These are phyloP conservation scores for Malassezia pachydermatis DNA, from an alignment of 1,284 basidiomycete species.

Conservation along the genomic window DNA sequence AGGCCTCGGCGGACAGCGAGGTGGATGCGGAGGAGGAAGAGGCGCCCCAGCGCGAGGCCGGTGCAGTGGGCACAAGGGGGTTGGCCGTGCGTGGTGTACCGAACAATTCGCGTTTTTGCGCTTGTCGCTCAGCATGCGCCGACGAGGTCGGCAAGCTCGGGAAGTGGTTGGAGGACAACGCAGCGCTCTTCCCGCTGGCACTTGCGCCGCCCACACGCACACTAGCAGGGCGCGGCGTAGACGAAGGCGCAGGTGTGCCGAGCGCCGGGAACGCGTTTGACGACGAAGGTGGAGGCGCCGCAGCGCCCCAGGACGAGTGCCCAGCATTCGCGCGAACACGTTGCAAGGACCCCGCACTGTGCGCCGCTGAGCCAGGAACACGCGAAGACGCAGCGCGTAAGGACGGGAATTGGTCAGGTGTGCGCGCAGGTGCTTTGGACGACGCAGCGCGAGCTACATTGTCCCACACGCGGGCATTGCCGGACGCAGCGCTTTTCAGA, in stretches of 20 bases:
- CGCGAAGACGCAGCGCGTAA: constrained; percentile 15
- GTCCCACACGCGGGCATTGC: constrained; percentile 66
- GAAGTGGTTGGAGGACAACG: constrained; percentile 19
- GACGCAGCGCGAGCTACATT: constrained; percentile 65
- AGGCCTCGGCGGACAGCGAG: background rate
- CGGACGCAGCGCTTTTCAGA: constrained; percentile 62
- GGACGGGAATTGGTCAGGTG: constrained; percentile 30
- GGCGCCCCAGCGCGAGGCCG: constrained; percentile 10
- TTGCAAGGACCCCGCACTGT: constrained; percentile 20
- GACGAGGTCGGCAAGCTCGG: constrained; percentile 36
- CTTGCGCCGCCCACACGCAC: background rate
- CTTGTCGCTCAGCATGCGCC: constrained; percentile 21
- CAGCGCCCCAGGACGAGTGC: background rate
- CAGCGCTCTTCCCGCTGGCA: background rate
- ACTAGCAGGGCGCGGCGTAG: background rate
- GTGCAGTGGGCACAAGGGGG: background rate
- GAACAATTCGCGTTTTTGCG: constrained; percentile 36
- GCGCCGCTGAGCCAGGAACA: constrained; percentile 32
- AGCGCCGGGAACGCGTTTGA: constrained; percentile 19
- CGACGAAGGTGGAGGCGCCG: constrained; percentile 2
- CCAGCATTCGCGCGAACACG: background rate
- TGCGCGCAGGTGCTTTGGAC: constrained; percentile 19
- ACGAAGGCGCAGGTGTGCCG: constrained; percentile 2
- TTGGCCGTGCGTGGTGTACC: constrained; percentile 4
- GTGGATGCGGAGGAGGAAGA: background rate